Percentiles rank a stretch among this genome's conserved stretches.
These are phyloP conservation scores for Raffaelea ambrosiae DNA, from an alignment of 2,329 filamentous ascomycete genomes.

Conservation along the genomic window DNA sequence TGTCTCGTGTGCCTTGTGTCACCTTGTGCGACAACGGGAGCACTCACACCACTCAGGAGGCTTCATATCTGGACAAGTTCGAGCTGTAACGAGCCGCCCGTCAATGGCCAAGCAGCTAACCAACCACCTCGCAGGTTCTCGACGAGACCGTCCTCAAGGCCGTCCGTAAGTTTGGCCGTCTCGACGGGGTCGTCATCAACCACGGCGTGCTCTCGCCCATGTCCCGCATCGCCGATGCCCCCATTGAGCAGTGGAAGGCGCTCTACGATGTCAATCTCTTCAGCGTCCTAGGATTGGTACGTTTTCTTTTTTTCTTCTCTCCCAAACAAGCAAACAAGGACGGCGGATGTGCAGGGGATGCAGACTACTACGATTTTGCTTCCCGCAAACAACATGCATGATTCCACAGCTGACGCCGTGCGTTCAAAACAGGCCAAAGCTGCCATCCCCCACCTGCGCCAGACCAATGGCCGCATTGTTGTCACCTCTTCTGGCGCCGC, in stretches of 20 bases:
- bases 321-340: no score
- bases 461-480: conserved; percentile 61
- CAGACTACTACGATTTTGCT: conserved; percentile 19
- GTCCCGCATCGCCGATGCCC: conserved; percentile 56
- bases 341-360: conserved; percentile 15
- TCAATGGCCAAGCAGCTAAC: neutral
- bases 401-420: neutral
- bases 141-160: conserved; percentile 57
- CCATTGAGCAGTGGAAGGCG: conserved; percentile 64
- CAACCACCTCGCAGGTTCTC: conserved; percentile 34
- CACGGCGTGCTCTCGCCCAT: conserved; percentile 77
- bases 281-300: conserved; percentile 68
- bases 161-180: conserved; percentile 54
- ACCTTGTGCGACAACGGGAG: neutral
- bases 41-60: neutral
- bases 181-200: conserved; percentile 83
- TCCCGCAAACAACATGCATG: neutral
- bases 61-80: neutral
- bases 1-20: conserved; percentile 1
- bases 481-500: conserved; percentile 77
- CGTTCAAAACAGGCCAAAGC: conserved; percentile 54
- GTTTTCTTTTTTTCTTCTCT: conserved; percentile 23
- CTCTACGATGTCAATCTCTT: conserved; percentile 83
- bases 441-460: conserved; percentile 59
- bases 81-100: neutral